Evolutionary conservation across 2,329 filamentous ascomycete species (phyloP).

Genomic region (Venturia pyrina): DNA sequence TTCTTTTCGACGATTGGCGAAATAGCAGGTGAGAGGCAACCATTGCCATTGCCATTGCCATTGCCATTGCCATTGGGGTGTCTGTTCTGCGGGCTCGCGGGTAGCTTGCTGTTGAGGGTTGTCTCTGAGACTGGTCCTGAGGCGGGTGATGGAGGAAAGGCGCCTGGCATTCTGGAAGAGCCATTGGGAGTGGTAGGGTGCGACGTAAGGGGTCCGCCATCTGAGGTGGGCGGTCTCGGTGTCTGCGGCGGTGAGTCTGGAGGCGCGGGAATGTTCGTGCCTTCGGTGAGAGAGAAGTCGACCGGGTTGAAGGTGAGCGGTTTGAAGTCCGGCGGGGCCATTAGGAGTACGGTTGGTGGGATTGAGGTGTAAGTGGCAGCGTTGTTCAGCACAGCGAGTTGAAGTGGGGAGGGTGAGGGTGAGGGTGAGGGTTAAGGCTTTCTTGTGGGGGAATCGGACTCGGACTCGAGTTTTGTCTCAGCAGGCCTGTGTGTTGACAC

Average conservation of each 20-base stretch:
- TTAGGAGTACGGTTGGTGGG: neutral
- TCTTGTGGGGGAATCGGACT: neutral
- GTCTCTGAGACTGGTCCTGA: neutral
- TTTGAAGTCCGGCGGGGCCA: slow-evolving; percentile 2
- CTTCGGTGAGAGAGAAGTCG: slow-evolving; percentile 32
- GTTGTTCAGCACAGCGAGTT: neutral
- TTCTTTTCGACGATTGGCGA: slow-evolving; percentile 20
- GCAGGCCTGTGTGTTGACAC: neutral
- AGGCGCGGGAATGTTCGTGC: slow-evolving; percentile 31
- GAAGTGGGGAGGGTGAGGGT: neutral
- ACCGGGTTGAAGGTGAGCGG: slow-evolving; percentile 20
- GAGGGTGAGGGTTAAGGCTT: neutral
- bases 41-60: neutral
- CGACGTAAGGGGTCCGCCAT: slow-evolving; percentile 30
- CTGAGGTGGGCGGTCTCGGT: slow-evolving; percentile 23
- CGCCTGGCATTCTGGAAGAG: slow-evolving; percentile 5
- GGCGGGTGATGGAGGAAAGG: neutral
- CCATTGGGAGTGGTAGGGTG: slow-evolving; percentile 27
- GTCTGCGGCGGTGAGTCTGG: slow-evolving; percentile 26
- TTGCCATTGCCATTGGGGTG: neutral
- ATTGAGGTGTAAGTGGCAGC: neutral
- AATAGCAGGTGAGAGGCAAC: slow-evolving; percentile 18
- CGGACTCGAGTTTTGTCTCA: neutral
- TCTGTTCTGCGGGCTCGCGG: neutral
- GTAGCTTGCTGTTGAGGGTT: slow-evolving; percentile 1